Base-by-base conservation (phyloP, 2,329 filamentous ascomycete genomes). In the Alternaria gansuensis region DNA sequence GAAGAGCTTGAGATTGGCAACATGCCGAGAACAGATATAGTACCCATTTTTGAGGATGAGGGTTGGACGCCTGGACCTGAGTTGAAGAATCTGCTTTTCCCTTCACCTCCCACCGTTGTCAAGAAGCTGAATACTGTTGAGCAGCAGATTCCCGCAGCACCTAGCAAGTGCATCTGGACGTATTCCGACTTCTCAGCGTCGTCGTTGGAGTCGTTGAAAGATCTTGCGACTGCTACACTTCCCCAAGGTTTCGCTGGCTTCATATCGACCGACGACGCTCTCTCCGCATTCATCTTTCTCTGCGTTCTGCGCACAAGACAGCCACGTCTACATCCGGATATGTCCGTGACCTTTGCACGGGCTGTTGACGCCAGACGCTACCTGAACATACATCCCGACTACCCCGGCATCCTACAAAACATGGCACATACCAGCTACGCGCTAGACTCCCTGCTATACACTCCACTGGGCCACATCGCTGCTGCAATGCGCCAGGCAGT, bases 191-290 rank as follows among this genome's bases (percentile, higher is more conserved):
- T 86, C 67, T 55, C 71, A 1, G 34, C 73, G 0, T 41, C 67
- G 3, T 75, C 79, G 0, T 75, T 85, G 1, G 50, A 62, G 2
- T 52, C 63, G 0, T 69, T 86, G 1, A 86, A 86, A 58, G 41
- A 66, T 0, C 33, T 66, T 0, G 81, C 82, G 3, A 68, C 6
- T 41, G 65, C 53, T 61, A 65, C 9, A 51, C 70, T 51, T 58
- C 70, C 21, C 17, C 50, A 2, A 44, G 65, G 4, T 37, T 59
- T 43, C 29, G 57, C 59, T 13, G 14, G 21, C 2, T 85, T 78
- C 60, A 68, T 86, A 23, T 84, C 84, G 1, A 86, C 83, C 0
- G 84, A 87, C 54, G 85, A 87, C 64, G 76, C 79, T 3, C 70
- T 87, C 13, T 82, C 73, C 2, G 82, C 83, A 0, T 81, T 86